A percentile compares a stretch with the other conserved stretches of the same genome.
Conservation (phyloP, 2,329 filamentous ascomycete species). For the Aspergillus vadensis region DNA sequence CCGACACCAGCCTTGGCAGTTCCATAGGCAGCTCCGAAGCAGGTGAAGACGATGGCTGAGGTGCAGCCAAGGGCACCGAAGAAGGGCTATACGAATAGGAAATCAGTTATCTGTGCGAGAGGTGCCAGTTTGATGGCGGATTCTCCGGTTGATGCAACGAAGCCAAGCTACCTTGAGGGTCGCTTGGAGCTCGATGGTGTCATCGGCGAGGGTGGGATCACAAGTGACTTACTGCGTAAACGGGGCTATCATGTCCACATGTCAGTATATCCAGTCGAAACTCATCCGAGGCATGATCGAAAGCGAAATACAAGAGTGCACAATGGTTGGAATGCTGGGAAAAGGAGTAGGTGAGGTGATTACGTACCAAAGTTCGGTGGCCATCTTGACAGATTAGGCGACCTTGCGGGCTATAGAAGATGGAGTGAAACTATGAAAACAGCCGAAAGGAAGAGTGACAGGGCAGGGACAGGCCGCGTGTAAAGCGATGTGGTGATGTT, state of each 20-base stretch:
- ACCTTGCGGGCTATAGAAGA: slow-evolving; percentile 20
- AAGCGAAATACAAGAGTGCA: slow-evolving; percentile 15
- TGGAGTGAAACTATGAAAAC: slow-evolving; percentile 17
- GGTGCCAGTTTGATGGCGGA: not conserved
- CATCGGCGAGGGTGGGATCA: slow-evolving; percentile 12
- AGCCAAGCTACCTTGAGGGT: slow-evolving; percentile 1
- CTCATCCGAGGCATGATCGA: not conserved
- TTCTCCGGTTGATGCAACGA: not conserved
- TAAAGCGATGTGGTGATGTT: slow-evolving; percentile 31
- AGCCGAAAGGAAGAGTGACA: slow-evolving; percentile 19
- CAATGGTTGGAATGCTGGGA: slow-evolving; percentile 36
- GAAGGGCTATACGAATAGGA: slow-evolving; percentile 65
- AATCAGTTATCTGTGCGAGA: slow-evolving; percentile 3
- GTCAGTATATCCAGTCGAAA: slow-evolving; percentile 26
- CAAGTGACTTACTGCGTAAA: slow-evolving; percentile 87
- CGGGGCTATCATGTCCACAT: slow-evolving; percentile 66
- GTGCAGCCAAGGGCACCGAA: slow-evolving; percentile 98
- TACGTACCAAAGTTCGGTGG: slow-evolving; percentile 80
- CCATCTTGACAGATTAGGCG: slow-evolving; percentile 59
- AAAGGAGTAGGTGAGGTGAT: slow-evolving; percentile 39
- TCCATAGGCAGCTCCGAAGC: slow-evolving; percentile 94
- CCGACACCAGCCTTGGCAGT: slow-evolving; percentile 99
- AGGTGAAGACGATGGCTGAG: slow-evolving; percentile 93
- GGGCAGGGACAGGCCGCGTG: slow-evolving; percentile 27
- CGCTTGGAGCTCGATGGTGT: slow-evolving; percentile 5